Base-by-base conservation (phyloP, 768 basidiomycete genomes). In the Inosperma sp. region DNA sequence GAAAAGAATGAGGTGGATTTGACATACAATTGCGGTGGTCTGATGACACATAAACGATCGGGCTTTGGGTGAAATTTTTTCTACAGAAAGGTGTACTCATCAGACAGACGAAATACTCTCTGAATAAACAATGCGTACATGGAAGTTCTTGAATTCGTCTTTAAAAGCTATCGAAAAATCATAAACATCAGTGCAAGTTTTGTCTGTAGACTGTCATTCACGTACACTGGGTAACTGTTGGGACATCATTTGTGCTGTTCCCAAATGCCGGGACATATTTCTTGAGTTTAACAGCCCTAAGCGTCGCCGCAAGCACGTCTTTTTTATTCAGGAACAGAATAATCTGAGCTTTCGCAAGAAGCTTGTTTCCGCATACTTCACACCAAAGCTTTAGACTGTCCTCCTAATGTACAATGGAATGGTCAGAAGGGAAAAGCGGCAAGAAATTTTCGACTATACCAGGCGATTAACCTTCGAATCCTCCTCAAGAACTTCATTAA, bases 251-350 rank as follows among this genome's bases (percentile, higher is more conserved):
- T 0, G 80, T 73, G 6, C 69, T 66, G 50, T 81, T 73, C 4
- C 72, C 78, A 54, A 80, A 88, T 12, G 78, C 81, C 0, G 84
- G 79, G 1, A 88, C 84, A 37, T 75, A 86, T 37, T 74, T 72
- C 49, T 70, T 70, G 5, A 87, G 78, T 7, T 70, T 65, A 16
- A 84, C 71, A 16, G 79, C 66, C 8, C 68, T 70, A 40, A 88
- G 70, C 4, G 78, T 85, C 4, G 75, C 69, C 35, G 69, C 64
- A 19, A 86, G 63, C 21, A 86, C 79, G 69, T 87, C 78, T 69
- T 59, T 68, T 71, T 89, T 89, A 62, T 90, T 90, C 52, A 88
- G 71, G 67, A 90, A 89, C 10, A 89, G 66, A 25, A 88, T 81
- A n/a, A 89, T 69, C 52, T 79, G 80, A 14, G 83, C 76, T 42